Evolutionary conservation across 1,139 yeast genomes (phyloP).

Genomic region (Geotrichum histeridarum): DNA sequence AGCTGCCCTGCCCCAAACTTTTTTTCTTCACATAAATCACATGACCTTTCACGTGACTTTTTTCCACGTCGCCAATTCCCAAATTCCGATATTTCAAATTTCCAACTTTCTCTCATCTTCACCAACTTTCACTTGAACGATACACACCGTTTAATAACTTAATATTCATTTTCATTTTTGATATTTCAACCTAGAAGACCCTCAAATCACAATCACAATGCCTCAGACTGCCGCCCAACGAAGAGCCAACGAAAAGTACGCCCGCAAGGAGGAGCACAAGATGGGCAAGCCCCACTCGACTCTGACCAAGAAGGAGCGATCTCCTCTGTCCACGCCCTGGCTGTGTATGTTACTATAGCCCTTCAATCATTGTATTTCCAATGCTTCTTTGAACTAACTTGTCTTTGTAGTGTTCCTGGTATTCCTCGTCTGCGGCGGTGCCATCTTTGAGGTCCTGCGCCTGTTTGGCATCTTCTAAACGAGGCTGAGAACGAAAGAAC

Average conservation of each 20-base stretch:
- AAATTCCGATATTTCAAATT: background rate
- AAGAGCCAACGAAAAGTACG: conserved; percentile 75
- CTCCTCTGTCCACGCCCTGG: conserved; percentile 58
- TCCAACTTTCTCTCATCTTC: background rate
- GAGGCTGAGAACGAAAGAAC: no score
- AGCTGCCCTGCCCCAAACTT: no score
- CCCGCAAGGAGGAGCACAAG: conserved; percentile 60
- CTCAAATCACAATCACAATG: conserved; percentile 1
- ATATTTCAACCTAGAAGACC: no score
- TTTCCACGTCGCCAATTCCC: background rate
- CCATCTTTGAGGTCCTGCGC: conserved; percentile 58
- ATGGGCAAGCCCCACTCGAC: conserved; percentile 62
- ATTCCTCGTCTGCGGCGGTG: conserved; percentile 80
- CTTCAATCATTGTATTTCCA: background rate
- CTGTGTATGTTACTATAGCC: conserved; percentile 41
- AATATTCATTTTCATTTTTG: no score
- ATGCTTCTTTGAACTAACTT: conserved; percentile 1
- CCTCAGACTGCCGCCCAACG: conserved; percentile 79
- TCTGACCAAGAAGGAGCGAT: conserved; percentile 37
- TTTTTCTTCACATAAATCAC: no score
- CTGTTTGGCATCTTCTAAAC: conserved; percentile 29
- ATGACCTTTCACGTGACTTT: background rate
- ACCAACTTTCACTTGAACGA: background rate
- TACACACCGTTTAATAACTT: no score
- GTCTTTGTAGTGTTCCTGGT: conserved; percentile 41